Evolutionary conservation across 352 stramenopile genomes (phyloP).

Genomic region (Saprolegnia diclina): DNA sequence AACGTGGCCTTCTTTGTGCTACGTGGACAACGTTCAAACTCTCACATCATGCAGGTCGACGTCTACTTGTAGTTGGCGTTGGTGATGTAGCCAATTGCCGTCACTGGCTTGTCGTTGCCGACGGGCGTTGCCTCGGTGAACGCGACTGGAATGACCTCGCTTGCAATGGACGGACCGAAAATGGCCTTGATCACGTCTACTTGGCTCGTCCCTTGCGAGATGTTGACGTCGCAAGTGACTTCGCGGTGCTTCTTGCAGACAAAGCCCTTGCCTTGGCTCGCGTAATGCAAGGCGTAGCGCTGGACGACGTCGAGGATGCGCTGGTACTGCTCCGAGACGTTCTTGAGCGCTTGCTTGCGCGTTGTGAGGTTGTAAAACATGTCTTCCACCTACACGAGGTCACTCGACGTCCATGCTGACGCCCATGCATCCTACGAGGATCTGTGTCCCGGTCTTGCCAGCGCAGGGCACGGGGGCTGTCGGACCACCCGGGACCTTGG

Average conservation of each 20-base stretch:
- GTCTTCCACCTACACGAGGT: constrained; percentile 81
- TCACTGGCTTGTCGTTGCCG: constrained; percentile 17
- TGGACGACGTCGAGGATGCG: constrained; percentile 94
- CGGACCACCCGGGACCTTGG: constrained; percentile 56
- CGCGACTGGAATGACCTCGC: constrained; percentile 50
- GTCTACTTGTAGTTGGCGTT: constrained; percentile 87
- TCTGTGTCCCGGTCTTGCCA: constrained; percentile 75
- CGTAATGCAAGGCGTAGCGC: constrained; percentile 94
- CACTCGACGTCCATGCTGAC: not conserved
- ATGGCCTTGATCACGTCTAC: constrained; percentile 69
- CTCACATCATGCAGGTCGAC: not conserved
- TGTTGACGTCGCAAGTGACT: constrained; percentile 73
- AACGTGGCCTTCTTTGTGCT: constrained; percentile 80
- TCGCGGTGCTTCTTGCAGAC: constrained; percentile 92
- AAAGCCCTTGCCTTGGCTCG: constrained; percentile 85
- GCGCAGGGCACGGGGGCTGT: constrained; percentile 62
- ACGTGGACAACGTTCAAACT: not conserved
- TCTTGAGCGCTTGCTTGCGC: constrained; percentile 88
- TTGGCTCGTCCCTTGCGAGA: constrained; percentile 50
- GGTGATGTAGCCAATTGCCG: constrained; percentile 57
- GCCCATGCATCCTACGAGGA: constrained; percentile 38
- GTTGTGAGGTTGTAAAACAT: constrained; percentile 98
- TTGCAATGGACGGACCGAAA: constrained; percentile 63
- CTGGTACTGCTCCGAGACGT: constrained; percentile 91
- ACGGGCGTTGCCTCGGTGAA: not conserved